These are phyloP conservation scores for Coemansia sp. DNA, from an alignment of 192 early-diverging fungal species.

Conservation along the genomic window DNA sequence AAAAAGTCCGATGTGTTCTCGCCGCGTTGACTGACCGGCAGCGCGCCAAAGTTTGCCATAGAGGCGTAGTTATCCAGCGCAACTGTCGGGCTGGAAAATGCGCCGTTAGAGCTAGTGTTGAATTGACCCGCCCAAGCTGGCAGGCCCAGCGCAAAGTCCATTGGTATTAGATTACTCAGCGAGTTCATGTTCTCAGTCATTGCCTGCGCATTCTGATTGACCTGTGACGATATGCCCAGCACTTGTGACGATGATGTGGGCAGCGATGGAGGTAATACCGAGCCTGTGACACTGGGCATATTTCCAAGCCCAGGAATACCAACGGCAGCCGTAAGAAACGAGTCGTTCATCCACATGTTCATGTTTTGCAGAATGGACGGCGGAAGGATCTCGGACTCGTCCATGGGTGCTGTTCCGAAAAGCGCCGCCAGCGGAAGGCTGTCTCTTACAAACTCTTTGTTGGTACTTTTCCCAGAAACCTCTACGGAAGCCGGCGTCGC, in stretches of 20 bases:
- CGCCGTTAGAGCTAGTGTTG: neutral
- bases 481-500: neutral
- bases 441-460: constrained; percentile 24
- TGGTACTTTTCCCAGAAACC: neutral
- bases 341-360: constrained; percentile 56
- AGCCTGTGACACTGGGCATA: neutral
- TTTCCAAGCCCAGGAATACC: neutral
- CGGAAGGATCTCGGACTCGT: constrained; percentile 51
- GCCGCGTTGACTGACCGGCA: constrained; percentile 4
- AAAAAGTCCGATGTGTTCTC: constrained; percentile 29
- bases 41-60: constrained; percentile 5
- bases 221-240: constrained; percentile 1
- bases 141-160: constrained; percentile 51
- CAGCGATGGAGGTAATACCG: constrained; percentile 7
- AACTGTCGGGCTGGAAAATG: constrained; percentile 6
- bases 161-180: constrained; percentile 33
- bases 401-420: constrained; percentile 40
- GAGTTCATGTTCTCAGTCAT: constrained; percentile 3
- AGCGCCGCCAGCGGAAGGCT: constrained; percentile 44
- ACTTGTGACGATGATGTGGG: constrained; percentile 10
- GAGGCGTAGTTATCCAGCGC: constrained; percentile 13
- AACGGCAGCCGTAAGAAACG: constrained; percentile 32
- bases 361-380: constrained; percentile 53
- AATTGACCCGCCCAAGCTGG: constrained; percentile 18
- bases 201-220: neutral